A percentile compares a stretch with the other conserved stretches of the same genome.
These are phyloP conservation scores for Asclepias syriaca DNA, from an alignment of 257 asterid genomes.

Conservation along the genomic window DNA sequence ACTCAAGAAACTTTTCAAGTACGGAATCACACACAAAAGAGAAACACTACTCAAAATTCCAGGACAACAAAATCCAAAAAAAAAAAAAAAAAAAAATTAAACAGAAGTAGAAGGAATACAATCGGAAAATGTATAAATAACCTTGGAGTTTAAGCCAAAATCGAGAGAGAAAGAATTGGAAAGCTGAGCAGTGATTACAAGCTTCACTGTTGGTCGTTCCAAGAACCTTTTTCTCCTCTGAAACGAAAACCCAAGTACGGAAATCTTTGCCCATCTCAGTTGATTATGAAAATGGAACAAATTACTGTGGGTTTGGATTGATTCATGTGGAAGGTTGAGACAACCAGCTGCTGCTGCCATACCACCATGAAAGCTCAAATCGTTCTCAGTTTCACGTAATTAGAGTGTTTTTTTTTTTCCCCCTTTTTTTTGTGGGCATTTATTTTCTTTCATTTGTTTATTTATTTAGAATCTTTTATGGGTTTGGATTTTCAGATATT, in stretches of 20 bases:
- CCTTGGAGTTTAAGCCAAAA: slow-evolving; percentile 84
- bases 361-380: slow-evolving; percentile 2
- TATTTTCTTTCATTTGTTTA: not conserved
- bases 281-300: slow-evolving; percentile 21
- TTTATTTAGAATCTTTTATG: not conserved
- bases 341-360: slow-evolving; percentile 24
- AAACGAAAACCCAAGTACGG: slow-evolving; percentile 31
- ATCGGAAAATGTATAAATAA: slow-evolving; percentile 10
- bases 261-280: slow-evolving; percentile 29
- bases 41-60: not conserved
- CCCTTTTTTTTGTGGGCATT: not conserved
- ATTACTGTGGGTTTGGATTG: slow-evolving; percentile 31
- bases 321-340: slow-evolving; percentile 33
- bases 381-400: not conserved
- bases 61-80: not conserved
- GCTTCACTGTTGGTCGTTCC: slow-evolving; percentile 44
- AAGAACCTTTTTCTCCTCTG: slow-evolving; percentile 33
- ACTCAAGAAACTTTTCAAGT: not conserved
- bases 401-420: not conserved
- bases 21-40: not conserved
- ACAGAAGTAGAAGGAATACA: too few species aligned
- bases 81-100: too few species aligned
- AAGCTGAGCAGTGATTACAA: slow-evolving; percentile 51
- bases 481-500: not conserved
- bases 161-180: slow-evolving; percentile 57